A percentile compares a stretch with the other conserved stretches of the same genome.
These are phyloP conservation scores for Exobasidium cylindrosporum DNA, from an alignment of 1,284 basidiomycete genomes.

Conservation along the genomic window DNA sequence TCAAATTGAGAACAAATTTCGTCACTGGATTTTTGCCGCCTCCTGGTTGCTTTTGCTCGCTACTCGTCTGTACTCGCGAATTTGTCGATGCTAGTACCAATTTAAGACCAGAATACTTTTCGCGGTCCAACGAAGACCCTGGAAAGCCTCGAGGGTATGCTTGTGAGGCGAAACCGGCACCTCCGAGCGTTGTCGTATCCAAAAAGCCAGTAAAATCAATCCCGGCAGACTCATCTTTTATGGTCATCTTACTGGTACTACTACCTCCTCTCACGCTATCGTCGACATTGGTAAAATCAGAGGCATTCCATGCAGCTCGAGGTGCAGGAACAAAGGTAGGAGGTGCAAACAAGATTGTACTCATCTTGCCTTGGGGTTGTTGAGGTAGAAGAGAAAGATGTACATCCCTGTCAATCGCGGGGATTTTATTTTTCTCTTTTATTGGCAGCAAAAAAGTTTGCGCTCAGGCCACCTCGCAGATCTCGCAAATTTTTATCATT, in stretches of 20 bases:
- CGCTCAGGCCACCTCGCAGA: too few relatives aligned
- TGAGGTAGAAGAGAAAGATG: too few relatives aligned
- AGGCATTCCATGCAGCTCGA: conserved; percentile 25
- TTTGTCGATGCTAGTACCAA: conserved; percentile 21
- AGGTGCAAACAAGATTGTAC: not conserved
- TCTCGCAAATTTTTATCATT: too few relatives aligned
- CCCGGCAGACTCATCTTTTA: conserved; percentile 23
- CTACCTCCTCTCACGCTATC: conserved; percentile 59
- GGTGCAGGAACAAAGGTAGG: not conserved
- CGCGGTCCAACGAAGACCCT: conserved; percentile 20
- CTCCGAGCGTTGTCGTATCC: conserved; percentile 59
- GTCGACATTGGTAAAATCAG: conserved; percentile 57
- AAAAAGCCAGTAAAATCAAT: conserved; percentile 40
- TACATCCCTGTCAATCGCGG: too few relatives aligned
- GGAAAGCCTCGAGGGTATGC: conserved; percentile 39
- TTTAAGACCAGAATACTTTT: conserved; percentile 23
- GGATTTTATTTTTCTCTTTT: too few relatives aligned
- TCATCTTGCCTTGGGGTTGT: too few relatives aligned
- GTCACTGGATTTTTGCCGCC: conserved; percentile 33
- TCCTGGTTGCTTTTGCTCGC: conserved; percentile 11
- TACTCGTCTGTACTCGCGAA: conserved; percentile 5
- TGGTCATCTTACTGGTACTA: conserved; percentile 54
- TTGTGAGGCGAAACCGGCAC: conserved; percentile 61
- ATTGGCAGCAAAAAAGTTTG: too few relatives aligned
- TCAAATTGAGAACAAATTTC: conserved; percentile 57